Base-by-base conservation (phyloP, 140 eudicot genomes). In the Anethum foeniculum region DNA sequence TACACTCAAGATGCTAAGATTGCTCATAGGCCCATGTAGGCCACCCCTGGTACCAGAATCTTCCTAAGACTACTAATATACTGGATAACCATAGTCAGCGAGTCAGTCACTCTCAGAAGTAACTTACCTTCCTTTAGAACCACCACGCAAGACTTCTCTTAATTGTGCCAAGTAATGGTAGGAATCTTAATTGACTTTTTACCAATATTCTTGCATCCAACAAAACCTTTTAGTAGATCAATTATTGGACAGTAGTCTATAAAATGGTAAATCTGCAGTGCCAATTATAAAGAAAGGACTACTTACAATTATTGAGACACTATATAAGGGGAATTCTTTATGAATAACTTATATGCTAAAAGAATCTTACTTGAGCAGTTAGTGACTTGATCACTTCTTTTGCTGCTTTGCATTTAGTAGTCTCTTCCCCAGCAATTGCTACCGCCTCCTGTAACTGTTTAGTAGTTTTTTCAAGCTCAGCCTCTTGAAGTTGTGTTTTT, bases 371-470 rank as follows among this genome's bases (percentile, higher is more conserved):
- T 85, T 94, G 99, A 71, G 97, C 92, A 74, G 99, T 94, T 69
- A 94, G 97, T 52, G 99, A 92, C 79, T 92, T 94, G 82, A 94
- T 94, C 84, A 94, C 99, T 91, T 94, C 96, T 87, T 94, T 94
- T 39, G 99, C 97, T 10, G 95, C 99, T 87, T 92, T 92, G 91
- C 99, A 94, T 85, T 89, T 94, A 77, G 97, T 93, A 83, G 95
- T 86, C 91, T 94, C 99, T 75, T 94, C 99, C 81, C 93, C 93
- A 80, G 97, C 97, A 82, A 94, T 81, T 77, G 95, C 84, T 58
- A 94, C 86, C 41, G 97, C 97, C 85, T 94, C 99, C 89, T 90
- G 87, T 75, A 92, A 81, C 82, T 94, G 96, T 82, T 89, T 92
- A 46, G 88, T 82, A 23, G 92, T 85, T 90, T 88, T 91, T 88